A percentile compares a stretch with the other conserved stretches of the same genome.
These are phyloP conservation scores for Populus euphratica DNA, from an alignment of 345 rosid genomes.

Conservation along the genomic window DNA sequence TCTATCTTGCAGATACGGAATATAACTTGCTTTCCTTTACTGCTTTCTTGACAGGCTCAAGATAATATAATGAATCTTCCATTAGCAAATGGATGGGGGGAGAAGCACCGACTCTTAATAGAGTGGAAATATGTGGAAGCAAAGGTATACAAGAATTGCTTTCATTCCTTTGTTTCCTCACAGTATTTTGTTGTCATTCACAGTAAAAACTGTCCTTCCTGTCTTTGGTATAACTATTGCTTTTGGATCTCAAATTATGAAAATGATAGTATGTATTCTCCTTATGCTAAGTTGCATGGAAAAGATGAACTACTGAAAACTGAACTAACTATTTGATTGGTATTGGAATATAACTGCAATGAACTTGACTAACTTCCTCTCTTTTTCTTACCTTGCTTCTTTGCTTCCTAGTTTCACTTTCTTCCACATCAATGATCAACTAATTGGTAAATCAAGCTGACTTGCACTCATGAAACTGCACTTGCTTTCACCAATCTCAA, in stretches of 20 bases:
- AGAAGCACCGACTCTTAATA: conserved; percentile 77
- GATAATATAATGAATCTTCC: conserved; percentile 90
- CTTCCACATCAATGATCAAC: neutral
- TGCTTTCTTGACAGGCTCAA: conserved; percentile 66
- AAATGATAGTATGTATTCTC: neutral
- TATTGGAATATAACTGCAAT: neutral
- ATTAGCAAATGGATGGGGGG: conserved; percentile 93
- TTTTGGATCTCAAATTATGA: neutral
- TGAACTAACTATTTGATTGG: neutral
- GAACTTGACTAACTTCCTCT: neutral
- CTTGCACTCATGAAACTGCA: neutral
- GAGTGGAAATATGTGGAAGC: conserved; percentile 94
- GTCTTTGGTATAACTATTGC: neutral
- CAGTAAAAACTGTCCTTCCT: neutral
- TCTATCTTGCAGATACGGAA: conserved; percentile 14
- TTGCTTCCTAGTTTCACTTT: neutral
- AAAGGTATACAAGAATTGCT: conserved; percentile 46
- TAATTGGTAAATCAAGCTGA: neutral
- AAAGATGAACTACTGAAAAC: neutral
- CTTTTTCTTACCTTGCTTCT: neutral
- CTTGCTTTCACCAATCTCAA: neutral
- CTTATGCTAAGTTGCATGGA: neutral
- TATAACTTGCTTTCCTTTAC: conserved; percentile 8
- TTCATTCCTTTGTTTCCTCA: conserved; percentile 2
- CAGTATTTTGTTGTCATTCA: neutral